A percentile compares a stretch with the other conserved stretches of the same genome.
These are phyloP conservation scores for Backusella psychrophila DNA, from an alignment of 192 early-diverging fungal species.

Conservation along the genomic window DNA sequence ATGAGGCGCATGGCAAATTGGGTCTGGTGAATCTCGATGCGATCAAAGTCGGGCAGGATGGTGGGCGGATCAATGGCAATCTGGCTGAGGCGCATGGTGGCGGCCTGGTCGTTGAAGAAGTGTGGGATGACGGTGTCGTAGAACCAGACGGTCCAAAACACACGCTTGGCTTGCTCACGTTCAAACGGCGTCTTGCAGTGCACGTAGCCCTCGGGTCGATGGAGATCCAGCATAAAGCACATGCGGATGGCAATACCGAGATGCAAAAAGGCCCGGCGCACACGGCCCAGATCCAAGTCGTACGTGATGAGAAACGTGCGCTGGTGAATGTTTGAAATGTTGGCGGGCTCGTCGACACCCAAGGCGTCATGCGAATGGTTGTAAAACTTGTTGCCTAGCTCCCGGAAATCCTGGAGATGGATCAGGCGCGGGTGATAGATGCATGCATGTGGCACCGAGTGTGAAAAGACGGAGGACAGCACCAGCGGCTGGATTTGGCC, in stretches of 20 bases:
- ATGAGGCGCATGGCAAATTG: slow-evolving; percentile 19
- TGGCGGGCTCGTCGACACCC: slow-evolving; percentile 11
- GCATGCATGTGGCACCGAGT: neutral
- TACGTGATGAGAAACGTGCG: slow-evolving; percentile 20
- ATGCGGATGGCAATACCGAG: slow-evolving; percentile 24
- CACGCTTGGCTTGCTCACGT: slow-evolving; percentile 24
- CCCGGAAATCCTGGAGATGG: neutral
- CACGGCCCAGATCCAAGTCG: slow-evolving; percentile 24
- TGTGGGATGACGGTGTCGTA: slow-evolving; percentile 28
- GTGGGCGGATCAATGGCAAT: slow-evolving; percentile 20
- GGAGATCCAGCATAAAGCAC: slow-evolving; percentile 29
- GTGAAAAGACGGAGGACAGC: slow-evolving; percentile 14
- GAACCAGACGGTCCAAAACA: slow-evolving; percentile 31
- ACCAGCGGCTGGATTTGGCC: neutral
- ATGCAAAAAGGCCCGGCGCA: slow-evolving; percentile 20
- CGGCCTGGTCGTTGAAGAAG: slow-evolving; percentile 9
- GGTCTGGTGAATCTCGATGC: slow-evolving; percentile 9
- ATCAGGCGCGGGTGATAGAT: slow-evolving; percentile 13
- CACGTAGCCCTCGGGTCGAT: slow-evolving; percentile 19
- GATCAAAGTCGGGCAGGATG: slow-evolving; percentile 9
- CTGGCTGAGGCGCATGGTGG: slow-evolving; percentile 10
- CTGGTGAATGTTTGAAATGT: slow-evolving; percentile 21
- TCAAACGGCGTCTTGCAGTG: slow-evolving; percentile 14
- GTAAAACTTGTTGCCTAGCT: slow-evolving; percentile 16
- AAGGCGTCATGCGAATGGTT: neutral